Percentiles rank a stretch among this genome's conserved stretches.
phyloP scores from a whole-genome alignment of 2,329 filamentous ascomycete species.

The Hymenoscyphus repandus region DNA sequence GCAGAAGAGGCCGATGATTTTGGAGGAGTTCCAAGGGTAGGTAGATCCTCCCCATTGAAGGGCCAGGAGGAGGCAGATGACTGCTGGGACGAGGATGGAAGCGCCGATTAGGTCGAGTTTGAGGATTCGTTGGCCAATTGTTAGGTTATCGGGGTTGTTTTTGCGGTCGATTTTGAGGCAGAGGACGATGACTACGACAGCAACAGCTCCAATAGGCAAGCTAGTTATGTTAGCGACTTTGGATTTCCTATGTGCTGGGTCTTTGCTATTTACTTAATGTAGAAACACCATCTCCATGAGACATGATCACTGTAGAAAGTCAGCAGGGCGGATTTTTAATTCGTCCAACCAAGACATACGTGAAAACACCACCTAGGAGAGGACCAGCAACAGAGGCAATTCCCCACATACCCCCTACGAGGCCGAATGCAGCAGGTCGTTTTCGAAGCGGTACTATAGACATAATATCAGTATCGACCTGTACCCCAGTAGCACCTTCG shows the following conservation, averaged over 20 bases:
- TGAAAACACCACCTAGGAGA: slow-evolving; percentile 27
- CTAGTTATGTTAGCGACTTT: neutral
- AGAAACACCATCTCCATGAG: slow-evolving; percentile 31
- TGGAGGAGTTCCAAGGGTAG: slow-evolving; percentile 32
- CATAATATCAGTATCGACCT: neutral
- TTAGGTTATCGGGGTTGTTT: slow-evolving; percentile 22
- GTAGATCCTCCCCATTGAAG: slow-evolving; percentile 37
- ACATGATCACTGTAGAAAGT: slow-evolving; percentile 16
- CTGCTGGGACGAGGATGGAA: slow-evolving; percentile 31
- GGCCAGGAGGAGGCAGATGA: slow-evolving; percentile 35
- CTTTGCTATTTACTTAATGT: slow-evolving; percentile 14
- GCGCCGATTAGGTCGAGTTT: slow-evolving; percentile 35
- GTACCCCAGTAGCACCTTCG: too few species aligned
- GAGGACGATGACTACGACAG: slow-evolving; percentile 34
- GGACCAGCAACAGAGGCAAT: slow-evolving; percentile 30
- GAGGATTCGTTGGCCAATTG: slow-evolving; percentile 19
- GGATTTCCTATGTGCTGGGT: neutral
- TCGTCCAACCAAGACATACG: slow-evolving; percentile 8
- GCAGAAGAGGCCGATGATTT: slow-evolving; percentile 33
- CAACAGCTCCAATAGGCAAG: slow-evolving; percentile 31
- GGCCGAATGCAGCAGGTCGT: slow-evolving; percentile 25
- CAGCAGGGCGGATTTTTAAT: slow-evolving; percentile 2
- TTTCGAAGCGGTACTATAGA: slow-evolving; percentile 24
- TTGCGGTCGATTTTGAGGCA: slow-evolving; percentile 39
- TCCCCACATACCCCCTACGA: slow-evolving; percentile 25